Percentiles rank a stretch among this genome's conserved stretches.
These are phyloP conservation scores for Fusarium foetens DNA, from an alignment of 2,329 filamentous ascomycete species.

Conservation along the genomic window DNA sequence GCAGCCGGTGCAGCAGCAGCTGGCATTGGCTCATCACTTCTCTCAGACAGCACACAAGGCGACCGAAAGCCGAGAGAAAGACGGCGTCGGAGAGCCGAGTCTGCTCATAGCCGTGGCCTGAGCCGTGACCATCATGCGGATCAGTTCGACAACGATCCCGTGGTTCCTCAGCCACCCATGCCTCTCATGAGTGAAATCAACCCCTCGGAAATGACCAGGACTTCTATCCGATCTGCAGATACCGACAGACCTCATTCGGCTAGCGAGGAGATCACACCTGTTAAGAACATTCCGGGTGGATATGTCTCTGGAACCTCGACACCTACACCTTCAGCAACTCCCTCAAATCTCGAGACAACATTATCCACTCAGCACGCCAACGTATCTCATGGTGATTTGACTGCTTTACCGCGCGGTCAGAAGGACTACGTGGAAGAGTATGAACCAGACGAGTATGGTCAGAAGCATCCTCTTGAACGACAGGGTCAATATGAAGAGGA, in stretches of 20 bases:
- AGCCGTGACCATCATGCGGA: conserved; percentile 59
- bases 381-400: conserved; percentile 68
- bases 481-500: conserved; percentile 57
- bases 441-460: conserved; percentile 58
- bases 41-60: conserved; percentile 55
- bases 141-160: conserved; percentile 65
- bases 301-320: conserved; percentile 69
- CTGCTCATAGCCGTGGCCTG: conserved; percentile 56
- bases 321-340: conserved; percentile 69
- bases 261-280: conserved; percentile 68
- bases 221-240: conserved; percentile 85
- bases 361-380: conserved; percentile 76
- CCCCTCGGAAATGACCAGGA: conserved; percentile 86
- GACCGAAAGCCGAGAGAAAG: conserved; percentile 63
- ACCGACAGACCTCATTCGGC: conserved; percentile 78
- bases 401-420: conserved; percentile 61
- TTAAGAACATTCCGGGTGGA: conserved; percentile 72
- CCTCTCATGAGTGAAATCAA: conserved; percentile 88
- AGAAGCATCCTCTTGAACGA: conserved; percentile 55
- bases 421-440: conserved; percentile 57
- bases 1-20: conserved; percentile 58
- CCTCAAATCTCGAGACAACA: conserved; percentile 65
- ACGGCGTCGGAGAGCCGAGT: conserved; percentile 63
- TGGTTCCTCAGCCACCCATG: conserved; percentile 77
- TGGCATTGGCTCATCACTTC: conserved; percentile 48